phyloP scores from a whole-genome alignment of 306 rosid species.

The Quercus robur region DNA sequence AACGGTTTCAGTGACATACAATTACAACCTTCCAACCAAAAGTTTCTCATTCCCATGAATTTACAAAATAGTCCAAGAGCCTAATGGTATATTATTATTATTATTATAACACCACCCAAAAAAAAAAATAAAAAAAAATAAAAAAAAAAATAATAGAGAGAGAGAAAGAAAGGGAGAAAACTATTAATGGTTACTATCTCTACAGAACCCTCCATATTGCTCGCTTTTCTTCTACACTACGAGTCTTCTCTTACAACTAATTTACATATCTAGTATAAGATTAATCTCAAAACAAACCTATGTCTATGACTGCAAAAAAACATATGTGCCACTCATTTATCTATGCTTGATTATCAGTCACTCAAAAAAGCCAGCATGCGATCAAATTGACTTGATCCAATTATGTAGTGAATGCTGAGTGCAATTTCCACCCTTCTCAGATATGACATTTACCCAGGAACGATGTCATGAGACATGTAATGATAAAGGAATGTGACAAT shows the following conservation, averaged over 20 bases:
- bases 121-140: neutral
- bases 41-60: constrained; percentile 4
- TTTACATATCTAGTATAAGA: neutral
- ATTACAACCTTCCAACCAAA: neutral
- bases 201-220: constrained; percentile 18
- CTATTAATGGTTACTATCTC: constrained; percentile 13
- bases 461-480: constrained; percentile 27
- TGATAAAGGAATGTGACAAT: constrained; percentile 22
- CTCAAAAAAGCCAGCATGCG: neutral
- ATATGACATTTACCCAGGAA: constrained; percentile 14
- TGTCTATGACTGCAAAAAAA: neutral
- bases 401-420: neutral
- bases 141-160: neutral
- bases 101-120: constrained; percentile 2
- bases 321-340: neutral
- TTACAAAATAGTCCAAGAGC: neutral
- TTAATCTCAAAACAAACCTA: neutral
- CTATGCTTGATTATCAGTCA: neutral
- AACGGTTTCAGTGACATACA: neutral
- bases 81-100: neutral
- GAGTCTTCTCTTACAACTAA: neutral
- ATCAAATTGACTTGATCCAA: neutral
- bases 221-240: constrained; percentile 2
- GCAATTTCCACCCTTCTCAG: constrained; percentile 9
- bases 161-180: neutral